Percentiles rank a stretch among this genome's conserved stretches.
These are phyloP conservation scores for Piper longum DNA, from an alignment of 164 flowering plant species.

Conservation along the genomic window DNA sequence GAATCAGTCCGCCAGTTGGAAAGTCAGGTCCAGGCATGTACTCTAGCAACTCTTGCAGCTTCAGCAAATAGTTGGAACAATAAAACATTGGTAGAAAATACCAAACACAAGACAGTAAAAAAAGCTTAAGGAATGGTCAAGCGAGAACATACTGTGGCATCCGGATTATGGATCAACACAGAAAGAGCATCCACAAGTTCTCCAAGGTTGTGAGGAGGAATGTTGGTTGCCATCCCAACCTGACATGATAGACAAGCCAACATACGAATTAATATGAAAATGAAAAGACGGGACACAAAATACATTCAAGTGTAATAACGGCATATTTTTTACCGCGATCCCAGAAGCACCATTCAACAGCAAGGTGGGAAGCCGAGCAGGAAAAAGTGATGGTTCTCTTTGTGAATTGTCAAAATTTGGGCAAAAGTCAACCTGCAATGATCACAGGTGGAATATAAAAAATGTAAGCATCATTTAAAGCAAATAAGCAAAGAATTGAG, in stretches of 20 bases:
- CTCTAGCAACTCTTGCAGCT: constrained; percentile 94
- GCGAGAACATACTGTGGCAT: constrained; percentile 47
- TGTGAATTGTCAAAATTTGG: constrained; percentile 93
- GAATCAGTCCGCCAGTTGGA: constrained; percentile 90
- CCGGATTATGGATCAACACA: constrained; percentile 80
- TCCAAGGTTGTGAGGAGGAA: constrained; percentile 99
- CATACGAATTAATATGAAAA: not conserved
- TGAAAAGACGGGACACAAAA: not conserved
- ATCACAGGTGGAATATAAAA: not conserved
- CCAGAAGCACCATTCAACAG: constrained; percentile 96
- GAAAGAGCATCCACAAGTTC: constrained; percentile 93
- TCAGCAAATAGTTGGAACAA: not conserved
- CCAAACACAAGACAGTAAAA: not conserved
- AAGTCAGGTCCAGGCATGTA: constrained; percentile 99
- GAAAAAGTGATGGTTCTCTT: constrained; percentile 84
- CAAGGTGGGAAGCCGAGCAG: constrained; percentile 77
- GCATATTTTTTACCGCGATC: constrained; percentile 50
- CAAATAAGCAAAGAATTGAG: too few species aligned
- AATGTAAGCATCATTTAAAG: not conserved
- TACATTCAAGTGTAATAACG: not conserved
- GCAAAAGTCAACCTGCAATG: constrained; percentile 77
- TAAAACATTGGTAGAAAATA: not conserved
- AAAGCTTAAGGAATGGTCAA: not conserved
- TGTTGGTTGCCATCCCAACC: constrained; percentile 99
- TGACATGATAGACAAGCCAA: constrained; percentile 9